Base-by-base conservation (phyloP, 768 basidiomycete species). In the Boletellus ananas region DNA sequence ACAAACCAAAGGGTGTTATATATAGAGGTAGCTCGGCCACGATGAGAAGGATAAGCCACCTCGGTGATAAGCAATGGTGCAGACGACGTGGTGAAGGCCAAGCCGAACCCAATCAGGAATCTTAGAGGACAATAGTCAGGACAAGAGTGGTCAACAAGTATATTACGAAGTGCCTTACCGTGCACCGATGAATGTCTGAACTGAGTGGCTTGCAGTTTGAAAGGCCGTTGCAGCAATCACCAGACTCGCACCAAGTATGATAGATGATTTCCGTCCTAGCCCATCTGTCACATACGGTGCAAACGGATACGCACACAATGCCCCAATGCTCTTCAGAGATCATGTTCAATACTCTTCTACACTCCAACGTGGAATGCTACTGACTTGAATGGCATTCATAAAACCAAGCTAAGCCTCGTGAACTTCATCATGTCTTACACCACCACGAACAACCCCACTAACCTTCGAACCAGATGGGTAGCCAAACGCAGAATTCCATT, bases 41-140 rank as follows among this genome's bases (percentile, higher is more conserved):
- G 75, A 55, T 79, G 74, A 9, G 74, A 71, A 12, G 76, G 77
- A 58, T 77, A 78, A 1, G 78, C 71, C 17, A 80, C 58, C 65
- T 81, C 78, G 34, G 76, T 74, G 50, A 79, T 66, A 16, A 80
- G 70, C 20, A 79, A 60, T 6, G 78, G 79, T 4, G 79, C 75
- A 31, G 78, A 70, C 42, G 66, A 68, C 12, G 64, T 59, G 11
- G 72, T 70, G 51, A 77, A 73, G 5, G 69, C 66, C 36, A 71
- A 66, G 20, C 75, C 74, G 52, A 77, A 74, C 10, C 75, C 75
- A 45, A 76, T 68, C 55, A 69, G 49, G 55, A 72, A 70, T 48
- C 70, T 52, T 7, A 18, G 9, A 4, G 6, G 9, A 21, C 8
- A 14, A 37, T 5, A 1, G 16, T 7, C 5, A 7, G 23, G 10